Evolutionary conservation across 2,329 filamentous ascomycete genomes (phyloP), one percentile per base, ranked within the genome.

Genomic region (Scopulariopsis brevicaulis): DNA sequence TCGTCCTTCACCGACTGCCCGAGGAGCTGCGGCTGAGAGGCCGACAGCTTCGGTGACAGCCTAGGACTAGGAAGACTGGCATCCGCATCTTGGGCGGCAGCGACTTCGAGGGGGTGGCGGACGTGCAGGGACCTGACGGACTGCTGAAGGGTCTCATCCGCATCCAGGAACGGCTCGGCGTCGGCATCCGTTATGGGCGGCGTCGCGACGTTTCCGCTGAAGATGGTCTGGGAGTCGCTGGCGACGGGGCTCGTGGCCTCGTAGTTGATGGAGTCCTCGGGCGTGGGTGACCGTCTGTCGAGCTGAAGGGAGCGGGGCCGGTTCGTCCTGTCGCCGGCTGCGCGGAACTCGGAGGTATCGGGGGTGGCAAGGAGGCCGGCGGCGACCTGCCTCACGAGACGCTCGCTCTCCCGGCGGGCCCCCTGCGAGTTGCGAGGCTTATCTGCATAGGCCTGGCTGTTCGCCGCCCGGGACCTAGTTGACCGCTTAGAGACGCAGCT

Each of bases 41-140:
- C 88, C 64, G 89, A 90, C 60, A 95, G 82, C 6, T 93, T 95
- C 4, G 94, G 94, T 28, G 94, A 99, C 59, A 99, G 74, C 66
- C 94, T 92, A 37, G 94, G 94, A 69, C 94, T 99, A 56, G 94
- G 94, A 61, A 99, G 78, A 71, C 90, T 96, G 62, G 90, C 90
- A 75, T 96, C 93, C 69, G 94, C 89, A 46, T 77, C 34, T 78
- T 70, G 53, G 40, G 55, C 55, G n/a, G 72, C 68, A 24, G 58
- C 52, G 40, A 52, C 28, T 40, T 55, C 55, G 28, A 57, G 7
- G 25, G 51, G 37, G 37, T 20, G 56, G 8, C 56, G 56, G 24
- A 32, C 28, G 61, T 74, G 79, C 56, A 76, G 72, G 63, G 74
- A 74, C 40, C 76, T 72, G 59, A 77, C 67, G 24, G 72, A 73